These are phyloP conservation scores for Aspergillus sergii DNA, from an alignment of 2,329 filamentous ascomycete species.

Conservation along the genomic window DNA sequence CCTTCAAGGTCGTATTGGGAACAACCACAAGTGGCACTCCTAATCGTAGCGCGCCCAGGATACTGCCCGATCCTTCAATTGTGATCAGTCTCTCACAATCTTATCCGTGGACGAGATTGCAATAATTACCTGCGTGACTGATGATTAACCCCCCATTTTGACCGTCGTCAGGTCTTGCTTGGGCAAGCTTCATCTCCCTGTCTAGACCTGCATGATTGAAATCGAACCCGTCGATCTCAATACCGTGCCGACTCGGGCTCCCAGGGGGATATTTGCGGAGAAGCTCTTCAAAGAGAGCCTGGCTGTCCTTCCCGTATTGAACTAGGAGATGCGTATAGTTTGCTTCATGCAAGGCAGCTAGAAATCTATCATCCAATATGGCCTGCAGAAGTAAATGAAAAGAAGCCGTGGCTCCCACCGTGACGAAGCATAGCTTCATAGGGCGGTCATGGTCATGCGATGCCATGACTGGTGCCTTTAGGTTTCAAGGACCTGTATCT, in stretches of 20 bases:
- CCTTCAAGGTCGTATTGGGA: slow-evolving; percentile 77
- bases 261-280: slow-evolving; percentile 26
- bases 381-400: slow-evolving; percentile 73
- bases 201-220: slow-evolving; percentile 65
- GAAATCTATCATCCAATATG: slow-evolving; percentile 64
- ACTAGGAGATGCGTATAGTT: slow-evolving; percentile 73
- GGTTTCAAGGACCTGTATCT: not conserved
- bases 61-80: slow-evolving; percentile 77
- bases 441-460: slow-evolving; percentile 1
- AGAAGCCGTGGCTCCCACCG: slow-evolving; percentile 86
- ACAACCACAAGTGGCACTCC: slow-evolving; percentile 83
- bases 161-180: slow-evolving; percentile 44
- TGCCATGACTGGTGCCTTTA: slow-evolving; percentile 14
- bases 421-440: slow-evolving; percentile 71
- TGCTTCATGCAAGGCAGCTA: slow-evolving; percentile 59
- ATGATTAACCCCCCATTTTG: slow-evolving; percentile 71
- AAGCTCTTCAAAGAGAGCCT: slow-evolving; percentile 53
- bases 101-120: slow-evolving; percentile 22
- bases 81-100: slow-evolving; percentile 8
- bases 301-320: slow-evolving; percentile 76
- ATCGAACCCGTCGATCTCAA: slow-evolving; percentile 65
- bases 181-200: slow-evolving; percentile 59
- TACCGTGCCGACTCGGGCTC: slow-evolving; percentile 33
- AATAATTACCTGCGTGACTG: slow-evolving; percentile 75
- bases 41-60: slow-evolving; percentile 77